Base-by-base conservation (phyloP, 2,329 filamentous ascomycete genomes). In the Trichoderma guizhouense region DNA sequence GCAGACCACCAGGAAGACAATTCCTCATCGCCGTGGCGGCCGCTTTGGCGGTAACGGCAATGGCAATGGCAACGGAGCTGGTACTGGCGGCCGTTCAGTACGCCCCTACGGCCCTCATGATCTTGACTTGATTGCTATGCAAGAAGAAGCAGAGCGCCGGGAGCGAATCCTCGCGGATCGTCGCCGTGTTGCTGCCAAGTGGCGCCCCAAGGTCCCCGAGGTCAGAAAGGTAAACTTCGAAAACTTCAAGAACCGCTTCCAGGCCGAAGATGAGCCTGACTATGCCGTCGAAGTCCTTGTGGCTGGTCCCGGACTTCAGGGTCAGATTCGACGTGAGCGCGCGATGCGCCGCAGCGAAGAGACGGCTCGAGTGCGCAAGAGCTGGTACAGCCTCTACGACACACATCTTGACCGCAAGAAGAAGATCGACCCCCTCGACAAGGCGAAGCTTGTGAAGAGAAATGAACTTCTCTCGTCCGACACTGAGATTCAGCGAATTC, bases 181-280 rank as follows among this genome's bases (percentile, higher is more conserved):
- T 11, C 80, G 79, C 28, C 80, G 81, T 39, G 76, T 74, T 12
- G 79, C 78, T 14, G 76, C 81, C 65, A 83, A 83, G 72, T 83
- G 81, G 81, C 80, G 80, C 1, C 75, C 80, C 71, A 83, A 83
- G 80, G 80, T 85, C 24, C 81, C 68, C n/a, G 78, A 79, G 30
- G 80, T 82, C n/a, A 79, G 81, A 63, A 82, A 79, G 72, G 79
- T 82, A 69, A 81, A 82, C 75, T 84, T 83, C 69, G 82, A 83
- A 73, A 79, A 81, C 74, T 84, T 83, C 77, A 84, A 84, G 75
- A 84, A 84, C 73, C 78, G 81, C 67, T 83, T 81, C 73, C 76
- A 81, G 14, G 77, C 76, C 12, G 60, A 80, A 14, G 77, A 81
- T 1, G 77, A 82, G 72, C 79, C 76, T 28, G 78, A 81, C n/a